These are phyloP conservation scores for Pichia gijzeniarum DNA, from an alignment of 805 yeast genomes.

Conservation along the genomic window DNA sequence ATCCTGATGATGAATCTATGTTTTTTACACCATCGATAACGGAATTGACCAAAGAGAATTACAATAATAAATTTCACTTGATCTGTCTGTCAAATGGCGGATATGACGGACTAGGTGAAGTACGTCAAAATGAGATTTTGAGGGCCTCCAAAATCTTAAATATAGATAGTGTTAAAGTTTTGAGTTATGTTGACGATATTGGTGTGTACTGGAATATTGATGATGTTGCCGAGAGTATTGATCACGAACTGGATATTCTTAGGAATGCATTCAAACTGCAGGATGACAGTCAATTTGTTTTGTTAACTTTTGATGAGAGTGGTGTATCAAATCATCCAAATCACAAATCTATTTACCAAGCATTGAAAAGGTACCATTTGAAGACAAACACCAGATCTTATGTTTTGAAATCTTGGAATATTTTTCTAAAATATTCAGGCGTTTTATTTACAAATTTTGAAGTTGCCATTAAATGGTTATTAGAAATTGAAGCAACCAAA, in stretches of 20 bases:
- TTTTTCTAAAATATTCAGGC: conserved; percentile 42
- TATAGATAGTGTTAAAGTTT: conserved; percentile 35
- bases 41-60: conserved; percentile 40
- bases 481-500: neutral
- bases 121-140: conserved; percentile 54
- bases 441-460: conserved; percentile 36
- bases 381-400: conserved; percentile 16
- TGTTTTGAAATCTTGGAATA: conserved; percentile 29
- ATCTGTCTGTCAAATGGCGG: conserved; percentile 76
- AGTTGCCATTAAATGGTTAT: conserved; percentile 7
- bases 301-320: conserved; percentile 71
- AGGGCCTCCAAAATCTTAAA: conserved; percentile 52
- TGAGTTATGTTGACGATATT: conserved; percentile 67
- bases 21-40: conserved; percentile 80
- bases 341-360: conserved; percentile 60
- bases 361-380: conserved; percentile 35
- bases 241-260: conserved; percentile 11
- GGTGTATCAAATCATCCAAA: conserved; percentile 91
- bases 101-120: conserved; percentile 62
- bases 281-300: conserved; percentile 26
- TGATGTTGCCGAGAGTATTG: conserved; percentile 35
- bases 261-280: conserved; percentile 10
- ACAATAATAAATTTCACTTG: conserved; percentile 47
- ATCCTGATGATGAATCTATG: conserved; percentile 99
- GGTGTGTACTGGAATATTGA: conserved; percentile 52